Evolutionary conservation across 129 eudicot species (phyloP), one percentile per base, ranked within the genome.

Genomic region (Artemisia annua): DNA sequence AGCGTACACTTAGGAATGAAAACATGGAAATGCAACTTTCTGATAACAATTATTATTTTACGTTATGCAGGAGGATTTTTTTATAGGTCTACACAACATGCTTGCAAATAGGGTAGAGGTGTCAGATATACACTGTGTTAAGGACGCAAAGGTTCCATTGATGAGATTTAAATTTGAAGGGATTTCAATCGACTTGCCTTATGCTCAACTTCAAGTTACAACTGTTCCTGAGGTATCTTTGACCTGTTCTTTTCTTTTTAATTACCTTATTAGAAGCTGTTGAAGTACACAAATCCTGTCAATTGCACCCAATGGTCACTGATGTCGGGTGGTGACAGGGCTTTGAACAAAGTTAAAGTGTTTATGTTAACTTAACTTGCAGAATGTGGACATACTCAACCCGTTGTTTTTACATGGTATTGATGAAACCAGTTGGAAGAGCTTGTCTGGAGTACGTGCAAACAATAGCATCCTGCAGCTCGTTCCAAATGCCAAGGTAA

Each of bases 111-210:
- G 79, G 78, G 79, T 71, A 11, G 96, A 86, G 76, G 86, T 84
- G 26, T 84, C 92, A 15, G 86, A 80, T n/a, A 74, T 89, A 19
- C 82, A 48, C 35, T 89, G 92, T 75, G 75, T 86, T 50, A 86
- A 84, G 83, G 83, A 78, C 66, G 92, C 92, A 39, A 78, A 80
- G 49, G 84, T 83, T 60, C 89, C 96, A 43, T 53, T 89, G 10
- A 78, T 89, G 82, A 86, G 83, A 39, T 80, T 89, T 66, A 84
- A 80, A 35, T 86, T 84, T 75, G 96, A 89, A 3, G 92, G 87
- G 67, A 80, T 89, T 55, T 57, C 75, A 8, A 66, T 86, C 50
- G 80, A 86, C 70, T 81, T 89, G 63, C 78, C 92, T 11, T 86
- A 79, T 75, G 92, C 96, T 51, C 82, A 84, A 75, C 89, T 89